Evolutionary conservation across 495 filamentous ascomycete genomes (phyloP), one percentile per base, ranked within the genome.

Genomic region (Penicillium alfredii): DNA sequence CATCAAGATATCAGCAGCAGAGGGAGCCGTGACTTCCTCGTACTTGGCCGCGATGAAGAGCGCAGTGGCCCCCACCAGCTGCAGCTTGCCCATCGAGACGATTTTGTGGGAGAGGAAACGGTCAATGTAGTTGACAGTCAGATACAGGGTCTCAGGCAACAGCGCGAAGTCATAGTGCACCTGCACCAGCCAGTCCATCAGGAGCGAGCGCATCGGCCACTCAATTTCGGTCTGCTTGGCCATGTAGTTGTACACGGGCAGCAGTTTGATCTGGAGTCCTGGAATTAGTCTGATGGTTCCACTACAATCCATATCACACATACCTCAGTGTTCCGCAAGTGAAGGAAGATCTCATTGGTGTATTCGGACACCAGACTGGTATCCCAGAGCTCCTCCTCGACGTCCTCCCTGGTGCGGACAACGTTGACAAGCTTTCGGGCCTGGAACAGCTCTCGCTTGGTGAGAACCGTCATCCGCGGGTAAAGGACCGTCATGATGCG

Each of bases 291-390:
- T n/a, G n/a, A n/a, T n/a, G n/a, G n/a, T n/a, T n/a, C n/a, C n/a
- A n/a, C n/a, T n/a, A n/a, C 3, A 17, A 11, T 4, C 3, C 2
- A 22, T 6, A 17, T 10, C 9, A 23, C 13, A 54, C 76, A 64
- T 72, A 94, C 88, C 85, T 98, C 92, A 31, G 94, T 78, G 30
- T 81, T 70, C 38, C 74, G 74, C 82, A 97, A 84, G 62, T 97
- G 94, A 6, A 74, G 67, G 49, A 96, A 97, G 43, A 99, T 99
- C 55, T 99, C 92, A 4, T 92, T 83, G 30, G 81, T 80, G 53
- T 99, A 99, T 54, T 97, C 90, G 10, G 88, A 83, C 20, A 99
- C 92, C 93, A 99, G 95, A 53, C 84, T 94, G n/a, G 88, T 84
- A 55, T 99, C 92, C 69, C 80, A 93, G 14, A 72, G 68, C 53